phyloP scores from a whole-genome alignment of 2,329 filamentous ascomycete species.

The Atkinsonella hypoxylon region DNA sequence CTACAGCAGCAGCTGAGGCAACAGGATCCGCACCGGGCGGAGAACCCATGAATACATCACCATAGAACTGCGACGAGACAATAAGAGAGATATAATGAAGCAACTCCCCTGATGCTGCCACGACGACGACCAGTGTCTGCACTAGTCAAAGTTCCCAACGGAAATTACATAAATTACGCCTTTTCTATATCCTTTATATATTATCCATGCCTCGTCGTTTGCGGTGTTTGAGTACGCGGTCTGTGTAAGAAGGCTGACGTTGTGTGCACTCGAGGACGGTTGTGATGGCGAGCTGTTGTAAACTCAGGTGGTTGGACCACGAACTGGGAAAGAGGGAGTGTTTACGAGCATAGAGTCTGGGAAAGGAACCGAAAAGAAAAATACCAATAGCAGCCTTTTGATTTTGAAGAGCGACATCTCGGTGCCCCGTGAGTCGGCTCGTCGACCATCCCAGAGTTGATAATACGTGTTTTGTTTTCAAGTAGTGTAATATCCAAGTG shows the following conservation, averaged over 20 bases:
- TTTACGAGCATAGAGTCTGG: neutral
- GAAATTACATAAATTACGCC: neutral
- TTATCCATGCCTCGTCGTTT: neutral
- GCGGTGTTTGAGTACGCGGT: neutral
- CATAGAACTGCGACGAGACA: constrained; percentile 34
- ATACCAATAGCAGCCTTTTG: neutral
- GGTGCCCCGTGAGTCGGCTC: neutral
- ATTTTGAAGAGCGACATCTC: neutral
- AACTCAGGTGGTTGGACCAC: neutral
- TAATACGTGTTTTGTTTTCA: no score
- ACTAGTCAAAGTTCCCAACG: neutral
- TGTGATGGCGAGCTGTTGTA: neutral
- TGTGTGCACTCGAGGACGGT: neutral
- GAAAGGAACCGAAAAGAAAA: neutral
- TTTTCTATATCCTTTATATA: neutral
- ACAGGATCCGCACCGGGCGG: constrained; percentile 33
- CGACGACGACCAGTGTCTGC: constrained; percentile 2
- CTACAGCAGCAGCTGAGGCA: constrained; percentile 62
- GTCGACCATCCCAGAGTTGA: no score
- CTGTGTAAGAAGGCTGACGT: neutral
- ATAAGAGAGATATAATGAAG: constrained; percentile 32
- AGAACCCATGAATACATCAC: constrained; percentile 54
- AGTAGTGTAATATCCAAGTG: no score
- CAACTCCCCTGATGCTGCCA: constrained; percentile 34
- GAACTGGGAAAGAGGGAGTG: neutral